Conservation (phyloP, 805 yeast genomes). For the Starmerella apicola region DNA sequence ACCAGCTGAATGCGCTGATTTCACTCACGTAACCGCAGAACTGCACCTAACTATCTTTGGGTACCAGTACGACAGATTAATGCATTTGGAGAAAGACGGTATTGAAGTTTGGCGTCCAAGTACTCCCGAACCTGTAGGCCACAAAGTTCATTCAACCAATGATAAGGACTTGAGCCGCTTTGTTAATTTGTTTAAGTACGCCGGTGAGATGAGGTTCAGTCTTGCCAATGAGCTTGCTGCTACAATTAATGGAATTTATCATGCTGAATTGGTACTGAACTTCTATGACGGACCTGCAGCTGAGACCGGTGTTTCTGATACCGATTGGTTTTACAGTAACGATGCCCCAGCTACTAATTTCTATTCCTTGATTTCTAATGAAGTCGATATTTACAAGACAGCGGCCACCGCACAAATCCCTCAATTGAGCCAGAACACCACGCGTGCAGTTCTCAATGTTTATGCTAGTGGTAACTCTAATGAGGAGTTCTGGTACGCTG, state of each 20-base stretch:
- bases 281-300: too few species aligned
- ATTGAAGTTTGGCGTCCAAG: conserved; percentile 64
- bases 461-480: conserved; percentile 61
- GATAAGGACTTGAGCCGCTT: conserved; percentile 56
- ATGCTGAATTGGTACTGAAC: conserved; percentile 38
- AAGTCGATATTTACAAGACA: conserved; percentile 6
- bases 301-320: conserved; percentile 10
- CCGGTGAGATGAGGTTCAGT: conserved; percentile 38
- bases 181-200: conserved; percentile 35
- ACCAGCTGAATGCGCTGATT: conserved; percentile 24
- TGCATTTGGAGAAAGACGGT: conserved; percentile 39
- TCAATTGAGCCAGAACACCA: conserved; percentile 40
- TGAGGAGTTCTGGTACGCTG: conserved; percentile 73
- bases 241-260: conserved; percentile 48
- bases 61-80: conserved; percentile 30
- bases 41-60: conserved; percentile 27
- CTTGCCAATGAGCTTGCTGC: conserved; percentile 47
- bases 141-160: conserved; percentile 37
- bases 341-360: conserved; percentile 2
- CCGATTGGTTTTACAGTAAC: conserved; percentile 12
- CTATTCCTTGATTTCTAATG: background rate
- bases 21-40: conserved; percentile 26
- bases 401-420: conserved; percentile 14
- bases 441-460: conserved; percentile 43
- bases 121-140: conserved; percentile 57